phyloP scores from a whole-genome alignment of 306 rosid species.

The Gynostemma pentaphyllum region DNA sequence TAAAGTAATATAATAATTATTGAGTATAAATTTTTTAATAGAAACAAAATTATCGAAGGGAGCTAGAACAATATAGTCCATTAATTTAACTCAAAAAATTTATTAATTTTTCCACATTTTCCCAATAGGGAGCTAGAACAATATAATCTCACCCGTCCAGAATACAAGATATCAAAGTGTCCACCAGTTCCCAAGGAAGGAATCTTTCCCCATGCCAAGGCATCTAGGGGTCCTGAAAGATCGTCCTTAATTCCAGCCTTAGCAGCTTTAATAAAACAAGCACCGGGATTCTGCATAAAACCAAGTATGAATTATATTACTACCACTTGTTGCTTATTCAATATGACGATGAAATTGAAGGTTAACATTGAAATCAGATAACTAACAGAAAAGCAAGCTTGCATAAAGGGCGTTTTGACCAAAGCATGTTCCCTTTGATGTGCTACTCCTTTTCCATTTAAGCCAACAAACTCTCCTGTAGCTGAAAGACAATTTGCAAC shows the following conservation, averaged over 20 bases:
- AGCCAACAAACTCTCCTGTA: conserved; percentile 80
- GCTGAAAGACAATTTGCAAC: conserved; percentile 63
- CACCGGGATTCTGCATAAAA: conserved; percentile 71
- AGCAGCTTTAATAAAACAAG: conserved; percentile 75
- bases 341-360: neutral
- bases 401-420: conserved; percentile 70
- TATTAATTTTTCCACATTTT: neutral
- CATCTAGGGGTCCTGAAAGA: conserved; percentile 65
- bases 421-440: conserved; percentile 54
- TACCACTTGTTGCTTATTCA: conserved; percentile 2
- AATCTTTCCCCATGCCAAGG: conserved; percentile 82
- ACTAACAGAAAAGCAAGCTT: conserved; percentile 93
- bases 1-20: too few relatives aligned
- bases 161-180: conserved; percentile 57
- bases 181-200: conserved; percentile 68
- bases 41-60: too few relatives aligned
- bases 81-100: too few relatives aligned
- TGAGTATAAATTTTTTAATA: too few relatives aligned
- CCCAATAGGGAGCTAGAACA: neutral
- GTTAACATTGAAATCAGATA: conserved; percentile 11
- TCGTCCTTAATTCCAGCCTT: conserved; percentile 55
- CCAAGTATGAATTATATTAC: conserved; percentile 15
- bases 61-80: too few relatives aligned
- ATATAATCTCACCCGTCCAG: conserved; percentile 36
- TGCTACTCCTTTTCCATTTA: conserved; percentile 69